A percentile compares a stretch with the other conserved stretches of the same genome.
Conservation (phyloP, 2,329 filamentous ascomycete species). For the Colletotrichum orbiculare region DNA sequence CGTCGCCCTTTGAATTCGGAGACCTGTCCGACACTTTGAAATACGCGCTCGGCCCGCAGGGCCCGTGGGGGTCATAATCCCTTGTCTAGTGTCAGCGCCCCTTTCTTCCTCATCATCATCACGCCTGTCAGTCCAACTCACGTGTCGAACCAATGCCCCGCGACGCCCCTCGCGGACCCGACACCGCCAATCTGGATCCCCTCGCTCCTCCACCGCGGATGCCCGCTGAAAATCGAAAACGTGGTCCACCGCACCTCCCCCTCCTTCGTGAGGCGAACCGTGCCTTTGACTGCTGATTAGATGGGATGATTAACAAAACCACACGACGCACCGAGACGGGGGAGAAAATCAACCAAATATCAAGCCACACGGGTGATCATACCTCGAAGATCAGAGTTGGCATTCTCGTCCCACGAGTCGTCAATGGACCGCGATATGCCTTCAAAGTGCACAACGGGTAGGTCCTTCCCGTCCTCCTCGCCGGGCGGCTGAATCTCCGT, state of each 20-base stretch:
- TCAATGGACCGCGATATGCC: conserved; percentile 73
- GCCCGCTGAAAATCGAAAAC: conserved; percentile 70
- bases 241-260: conserved; percentile 82
- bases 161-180: conserved; percentile 71
- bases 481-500: conserved; percentile 70
- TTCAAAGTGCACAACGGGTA: conserved; percentile 75
- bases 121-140: conserved; percentile 45
- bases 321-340: not conserved
- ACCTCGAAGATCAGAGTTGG: conserved; percentile 74
- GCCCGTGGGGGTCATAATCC: conserved; percentile 75
- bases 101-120: not conserved
- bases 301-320: conserved; percentile 13
- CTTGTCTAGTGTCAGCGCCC: conserved; percentile 46
- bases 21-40: conserved; percentile 69
- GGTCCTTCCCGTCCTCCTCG: conserved; percentile 64
- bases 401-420: conserved; percentile 74
- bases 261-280: conserved; percentile 72
- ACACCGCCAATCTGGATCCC: conserved; percentile 79
- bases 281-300: conserved; percentile 56
- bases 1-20: conserved; percentile 40
- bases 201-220: conserved; percentile 82
- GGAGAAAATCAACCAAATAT: conserved; percentile 30
- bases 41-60: conserved; percentile 79
- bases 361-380: conserved; percentile 42
- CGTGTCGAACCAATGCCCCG: conserved; percentile 85